Base-by-base conservation (phyloP, 805 yeast species). In the Starmerella vaccinii region DNA sequence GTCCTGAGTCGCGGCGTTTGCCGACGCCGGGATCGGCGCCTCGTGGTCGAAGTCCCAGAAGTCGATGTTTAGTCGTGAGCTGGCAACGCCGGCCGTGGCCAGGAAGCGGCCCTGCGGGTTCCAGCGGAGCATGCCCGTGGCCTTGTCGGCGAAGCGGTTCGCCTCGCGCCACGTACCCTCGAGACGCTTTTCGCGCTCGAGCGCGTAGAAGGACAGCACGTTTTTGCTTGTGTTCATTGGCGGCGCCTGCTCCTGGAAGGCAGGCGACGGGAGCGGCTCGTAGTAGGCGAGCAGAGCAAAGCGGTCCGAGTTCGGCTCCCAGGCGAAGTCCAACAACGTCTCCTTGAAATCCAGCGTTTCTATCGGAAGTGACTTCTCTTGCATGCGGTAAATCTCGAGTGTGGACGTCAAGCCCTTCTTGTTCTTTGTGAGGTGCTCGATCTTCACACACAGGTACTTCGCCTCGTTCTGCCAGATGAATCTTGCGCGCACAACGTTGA, bases 351-450 rank as follows among this genome's bases (percentile, higher is more conserved):
- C 99, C 59, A 92, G 74, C 60, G 87, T 90, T 65, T 89, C 97
- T 54, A 89, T 95, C 29, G 98, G 97, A 59, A 90, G 78, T 62
- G 84, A 95, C 70, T 80, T 85, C 70, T 90, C 98, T 53, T 75
- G 74, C 52, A 88, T 69, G 63, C 86, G 83, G 77, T 90, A 86
- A 65, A 92, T 82, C 70, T 92, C 97, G 67, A 92, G 76, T 66
- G 87, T 87, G 51, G 96, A 81, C 76, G 87, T 88, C 48, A 82
- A 68, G 19, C 95, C 85, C 77, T 94, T 92, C 68, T 83, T 85
- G 46, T 96, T 83, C 70, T 92, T 92, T 51, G 97, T 86, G 71
- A 88, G 95, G 71, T 97, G 86, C 68, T 89, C 96, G 60, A 92
- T 96, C 72, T 85, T 87, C 64, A 89, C 94, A 72, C 96, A 86